These are phyloP conservation scores for Crataegus laevigata DNA, from an alignment of 306 rosid species.

Conservation along the genomic window DNA sequence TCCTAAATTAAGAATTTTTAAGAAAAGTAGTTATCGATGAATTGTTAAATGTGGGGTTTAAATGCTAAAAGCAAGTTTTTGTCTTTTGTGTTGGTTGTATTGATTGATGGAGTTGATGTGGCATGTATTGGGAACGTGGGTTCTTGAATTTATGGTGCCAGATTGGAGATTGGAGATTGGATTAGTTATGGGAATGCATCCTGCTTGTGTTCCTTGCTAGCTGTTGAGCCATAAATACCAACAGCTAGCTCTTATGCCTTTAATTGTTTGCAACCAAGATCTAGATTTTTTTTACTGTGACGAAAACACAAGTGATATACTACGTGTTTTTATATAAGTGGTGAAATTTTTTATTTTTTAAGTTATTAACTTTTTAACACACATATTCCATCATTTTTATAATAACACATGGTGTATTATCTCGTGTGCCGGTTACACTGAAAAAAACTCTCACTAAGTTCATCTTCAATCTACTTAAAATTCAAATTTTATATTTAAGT, in stretches of 20 bases:
- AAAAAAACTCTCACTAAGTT: too few species aligned
- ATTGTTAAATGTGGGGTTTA: constrained; percentile 16
- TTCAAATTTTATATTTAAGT: too few species aligned
- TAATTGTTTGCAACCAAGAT: background rate
- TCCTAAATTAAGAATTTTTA: too few species aligned
- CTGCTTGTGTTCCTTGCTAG: background rate
- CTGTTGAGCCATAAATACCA: background rate
- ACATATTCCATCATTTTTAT: too few species aligned
- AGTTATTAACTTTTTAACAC: too few species aligned
- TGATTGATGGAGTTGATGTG: background rate
- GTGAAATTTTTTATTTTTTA: too few species aligned
- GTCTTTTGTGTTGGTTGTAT: constrained; percentile 4
- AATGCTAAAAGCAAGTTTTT: constrained; percentile 24
- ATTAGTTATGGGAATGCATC: background rate
- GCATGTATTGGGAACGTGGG: background rate
- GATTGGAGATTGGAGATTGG: background rate
- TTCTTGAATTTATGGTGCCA: background rate
- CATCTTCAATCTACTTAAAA: too few species aligned
- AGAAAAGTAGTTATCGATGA: background rate
- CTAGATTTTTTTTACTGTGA: too few species aligned
- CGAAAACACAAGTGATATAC: too few species aligned
- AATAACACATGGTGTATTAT: too few species aligned
- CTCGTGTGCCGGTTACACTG: too few species aligned
- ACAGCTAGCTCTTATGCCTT: background rate
- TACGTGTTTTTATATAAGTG: too few species aligned